Conservation (phyloP, 2,329 filamentous ascomycete genomes). For the Lizonia empirigonia region DNA sequence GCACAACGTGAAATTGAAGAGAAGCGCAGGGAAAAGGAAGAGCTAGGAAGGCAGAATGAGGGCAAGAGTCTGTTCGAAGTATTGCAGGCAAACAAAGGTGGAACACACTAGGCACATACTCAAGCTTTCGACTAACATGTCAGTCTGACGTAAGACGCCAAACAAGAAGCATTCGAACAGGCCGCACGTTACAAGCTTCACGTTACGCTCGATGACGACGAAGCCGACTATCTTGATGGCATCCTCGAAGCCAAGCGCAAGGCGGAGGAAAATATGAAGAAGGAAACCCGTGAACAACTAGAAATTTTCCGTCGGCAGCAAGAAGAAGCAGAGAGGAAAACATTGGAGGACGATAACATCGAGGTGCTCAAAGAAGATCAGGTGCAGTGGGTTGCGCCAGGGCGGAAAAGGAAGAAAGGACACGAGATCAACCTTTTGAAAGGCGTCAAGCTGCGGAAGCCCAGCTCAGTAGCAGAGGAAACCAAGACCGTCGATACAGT, state of each 20-base stretch:
- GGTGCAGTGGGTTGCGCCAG: conserved; percentile 57
- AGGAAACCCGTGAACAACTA: conserved; percentile 64
- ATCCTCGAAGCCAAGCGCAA: conserved; percentile 62
- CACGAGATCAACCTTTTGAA: conserved; percentile 45
- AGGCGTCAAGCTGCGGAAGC: conserved; percentile 53
- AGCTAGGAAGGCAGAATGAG: conserved; percentile 55
- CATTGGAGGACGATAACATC: conserved; percentile 47
- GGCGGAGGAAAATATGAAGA: conserved; percentile 62
- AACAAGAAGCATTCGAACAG: conserved; percentile 89
- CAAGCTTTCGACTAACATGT: conserved; percentile 34
- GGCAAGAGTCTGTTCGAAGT: conserved; percentile 74
- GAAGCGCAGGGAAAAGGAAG: conserved; percentile 61
- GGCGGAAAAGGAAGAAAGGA: conserved; percentile 59
- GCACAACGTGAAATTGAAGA: conserved; percentile 70
- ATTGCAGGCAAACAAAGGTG: conserved; percentile 81
- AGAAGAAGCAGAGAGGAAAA: conserved; percentile 62
- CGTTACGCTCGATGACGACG: conserved; percentile 79
- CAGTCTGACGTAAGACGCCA: conserved; percentile 63
- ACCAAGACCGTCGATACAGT: conserved; percentile 4
- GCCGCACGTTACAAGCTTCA: conserved; percentile 73
- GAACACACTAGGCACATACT: conserved; percentile 1
- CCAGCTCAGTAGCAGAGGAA: conserved; percentile 32
- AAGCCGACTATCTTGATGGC: conserved; percentile 73
- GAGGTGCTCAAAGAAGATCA: conserved; percentile 48
- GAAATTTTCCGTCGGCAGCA: conserved; percentile 64